Percentiles rank a stretch among this genome's conserved stretches.
Evolutionary conservation across 176 grass and related monocot genomes (phyloP).

Genomic region (Phoenix dactylifera): DNA sequence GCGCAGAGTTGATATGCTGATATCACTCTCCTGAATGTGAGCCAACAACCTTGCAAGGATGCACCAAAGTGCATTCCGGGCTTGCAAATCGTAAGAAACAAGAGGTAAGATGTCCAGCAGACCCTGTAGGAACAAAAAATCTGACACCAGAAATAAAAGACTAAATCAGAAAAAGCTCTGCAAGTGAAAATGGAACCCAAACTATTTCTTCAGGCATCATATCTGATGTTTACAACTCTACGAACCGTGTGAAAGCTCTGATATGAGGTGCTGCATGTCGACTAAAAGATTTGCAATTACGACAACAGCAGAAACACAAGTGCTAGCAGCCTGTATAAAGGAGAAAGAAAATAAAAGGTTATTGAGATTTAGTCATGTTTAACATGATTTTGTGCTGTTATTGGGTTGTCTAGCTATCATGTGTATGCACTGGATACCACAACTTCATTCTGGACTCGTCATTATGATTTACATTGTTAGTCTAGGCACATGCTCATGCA

Average conservation of each 20-base stretch:
- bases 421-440: no score
- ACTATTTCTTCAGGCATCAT: no score
- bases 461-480: no score
- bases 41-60: constrained; percentile 41
- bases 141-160: constrained; percentile 30
- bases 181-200: neutral
- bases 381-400: no score
- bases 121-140: constrained; percentile 54
- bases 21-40: constrained; percentile 24
- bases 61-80: constrained; percentile 69
- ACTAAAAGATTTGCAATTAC: constrained; percentile 78
- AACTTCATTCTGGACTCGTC: no score
- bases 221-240: no score
- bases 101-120: constrained; percentile 63
- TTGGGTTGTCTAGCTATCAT: no score
- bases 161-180: constrained; percentile 7
- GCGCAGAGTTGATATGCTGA: constrained; percentile 22
- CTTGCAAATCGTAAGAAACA: constrained; percentile 48
- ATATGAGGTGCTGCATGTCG: constrained; percentile 51
- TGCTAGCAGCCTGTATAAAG: constrained; percentile 40
- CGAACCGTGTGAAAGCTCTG: constrained; percentile 38
- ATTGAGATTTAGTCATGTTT: no score
- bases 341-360: no score
- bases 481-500: no score
- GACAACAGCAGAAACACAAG: constrained; percentile 53